Evolutionary conservation across 1,284 basidiomycete genomes (phyloP).

Genomic region (Apiotrichum akiyoshidainum): DNA sequence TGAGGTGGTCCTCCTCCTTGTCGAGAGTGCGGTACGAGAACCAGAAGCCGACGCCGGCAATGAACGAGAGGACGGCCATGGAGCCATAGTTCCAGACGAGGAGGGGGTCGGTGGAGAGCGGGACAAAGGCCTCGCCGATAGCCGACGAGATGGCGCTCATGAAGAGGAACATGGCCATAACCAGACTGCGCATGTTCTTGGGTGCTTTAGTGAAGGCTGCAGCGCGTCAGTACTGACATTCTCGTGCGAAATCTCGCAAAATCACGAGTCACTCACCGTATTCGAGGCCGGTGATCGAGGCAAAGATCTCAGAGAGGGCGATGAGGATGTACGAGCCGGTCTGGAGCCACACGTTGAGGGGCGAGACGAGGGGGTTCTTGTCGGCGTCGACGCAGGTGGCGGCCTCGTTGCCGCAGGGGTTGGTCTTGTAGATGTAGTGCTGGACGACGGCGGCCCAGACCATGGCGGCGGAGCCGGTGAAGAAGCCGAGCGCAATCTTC

Average conservation of each 20-base stretch:
- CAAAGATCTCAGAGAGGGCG: conserved; percentile 2
- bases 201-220: conserved; percentile 5
- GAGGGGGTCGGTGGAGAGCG: conserved; percentile 1
- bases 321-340: conserved; percentile 5
- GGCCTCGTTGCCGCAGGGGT: conserved; percentile 50
- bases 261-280: too few species aligned
- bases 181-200: conserved; percentile 1
- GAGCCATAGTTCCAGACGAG: conserved; percentile 7
- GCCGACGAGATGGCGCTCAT: conserved; percentile 1
- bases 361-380: neutral
- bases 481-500: conserved; percentile 24
- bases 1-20: conserved; percentile 6
- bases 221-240: too few species aligned
- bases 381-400: conserved; percentile 29
- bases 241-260: too few species aligned
- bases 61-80: conserved; percentile 1
- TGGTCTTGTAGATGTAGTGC: conserved; percentile 51
- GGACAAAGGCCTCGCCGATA: conserved; percentile 3
- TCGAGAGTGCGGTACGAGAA: conserved; percentile 6
- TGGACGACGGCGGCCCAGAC: conserved; percentile 52
- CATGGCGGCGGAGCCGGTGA: conserved; percentile 35
- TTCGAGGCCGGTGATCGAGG: conserved; percentile 7
- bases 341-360: conserved; percentile 3
- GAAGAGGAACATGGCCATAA: conserved; percentile 6
- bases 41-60: conserved; percentile 5